Base-by-base conservation (phyloP, 2,329 filamentous ascomycete species). In the Phaeophleospora eucalypticola region DNA sequence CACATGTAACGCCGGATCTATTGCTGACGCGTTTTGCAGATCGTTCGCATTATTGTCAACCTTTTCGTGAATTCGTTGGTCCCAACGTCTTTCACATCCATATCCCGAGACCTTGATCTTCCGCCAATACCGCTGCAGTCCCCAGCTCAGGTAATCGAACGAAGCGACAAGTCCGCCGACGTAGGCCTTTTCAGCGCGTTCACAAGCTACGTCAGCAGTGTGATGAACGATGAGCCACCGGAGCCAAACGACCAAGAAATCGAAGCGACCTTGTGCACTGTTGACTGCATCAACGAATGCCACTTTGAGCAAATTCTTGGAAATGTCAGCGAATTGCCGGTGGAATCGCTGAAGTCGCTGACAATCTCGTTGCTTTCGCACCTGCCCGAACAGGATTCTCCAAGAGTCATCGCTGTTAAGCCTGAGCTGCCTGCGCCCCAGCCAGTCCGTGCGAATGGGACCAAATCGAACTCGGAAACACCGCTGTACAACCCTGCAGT, bases 181-280 rank as follows among this genome's bases (percentile, higher is more conserved):
- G 83, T 83, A 2, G 89, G 93, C 4, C 80, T 98, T 41, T 89
- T 98, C 65, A 95, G 90, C 3, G 89, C 91, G 1, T 88, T 98
- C 60, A 94, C 91, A 0, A 95, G 87, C 4, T 98, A 97, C 62
- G 89, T 98, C 24, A 95, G 90, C n/a, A 97, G 91, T 66, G 97
- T 98, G 65, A 93, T 94, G 35, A 94, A 93, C 9, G 93, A 97
- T 67, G 93, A 98, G 63, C 93, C 93, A 10, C 93, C 93, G 0
- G 93, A 98, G 70, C 93, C 93, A 2, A 97, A 93, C 1, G 89
- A 97, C 55, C 91, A 97, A 65, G 93, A 98, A 66, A 77, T 98
- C 21, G 93, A 98, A 62, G 95, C 93, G 64, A 97, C 93, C 0
- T 74, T 98, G 8, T 93, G 87, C 64, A 91, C 93, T 1, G 87